Evolutionary conservation across 371 early-diverging fungal species (phyloP).

Genomic region (Parasitella parasitica): DNA sequence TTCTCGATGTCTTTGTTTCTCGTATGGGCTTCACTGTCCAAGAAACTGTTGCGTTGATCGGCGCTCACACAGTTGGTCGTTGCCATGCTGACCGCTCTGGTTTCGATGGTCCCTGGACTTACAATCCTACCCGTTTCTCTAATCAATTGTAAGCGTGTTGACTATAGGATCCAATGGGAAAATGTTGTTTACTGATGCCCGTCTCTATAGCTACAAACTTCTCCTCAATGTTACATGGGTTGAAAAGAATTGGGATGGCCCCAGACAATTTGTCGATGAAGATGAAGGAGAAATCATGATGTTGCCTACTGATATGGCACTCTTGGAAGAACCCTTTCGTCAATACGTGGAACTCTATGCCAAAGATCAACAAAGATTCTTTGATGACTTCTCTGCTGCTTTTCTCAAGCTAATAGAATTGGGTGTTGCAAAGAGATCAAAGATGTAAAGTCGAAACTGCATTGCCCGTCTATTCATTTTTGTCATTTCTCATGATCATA

Average conservation of each 20-base stretch:
- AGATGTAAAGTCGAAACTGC: slow-evolving; percentile 28
- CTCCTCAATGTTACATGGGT: slow-evolving; percentile 71
- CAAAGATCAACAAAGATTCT: slow-evolving; percentile 73
- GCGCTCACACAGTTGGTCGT: slow-evolving; percentile 89
- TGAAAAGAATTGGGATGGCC: slow-evolving; percentile 72
- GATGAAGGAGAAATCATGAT: slow-evolving; percentile 75
- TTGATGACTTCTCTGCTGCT: slow-evolving; percentile 78
- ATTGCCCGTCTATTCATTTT: neutral
- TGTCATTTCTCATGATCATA: neutral
- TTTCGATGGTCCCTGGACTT: slow-evolving; percentile 87
- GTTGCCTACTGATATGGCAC: slow-evolving; percentile 87
- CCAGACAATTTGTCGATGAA: slow-evolving; percentile 73
- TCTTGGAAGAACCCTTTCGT: slow-evolving; percentile 69
- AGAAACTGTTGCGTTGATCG: slow-evolving; percentile 83
- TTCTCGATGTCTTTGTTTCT: slow-evolving; percentile 72
- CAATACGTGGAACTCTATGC: slow-evolving; percentile 78
- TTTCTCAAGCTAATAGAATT: slow-evolving; percentile 82
- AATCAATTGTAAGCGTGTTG: slow-evolving; percentile 64
- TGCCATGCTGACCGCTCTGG: slow-evolving; percentile 85
- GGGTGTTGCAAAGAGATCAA: slow-evolving; percentile 61
- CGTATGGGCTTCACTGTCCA: slow-evolving; percentile 78
- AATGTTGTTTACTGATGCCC: neutral
- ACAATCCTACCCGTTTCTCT: slow-evolving; percentile 81
- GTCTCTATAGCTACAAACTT: slow-evolving; percentile 54
- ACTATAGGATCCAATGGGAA: no score